These are phyloP conservation scores for Candida methanosorbosa DNA, from an alignment of 805 yeast species.

Conservation along the genomic window DNA sequence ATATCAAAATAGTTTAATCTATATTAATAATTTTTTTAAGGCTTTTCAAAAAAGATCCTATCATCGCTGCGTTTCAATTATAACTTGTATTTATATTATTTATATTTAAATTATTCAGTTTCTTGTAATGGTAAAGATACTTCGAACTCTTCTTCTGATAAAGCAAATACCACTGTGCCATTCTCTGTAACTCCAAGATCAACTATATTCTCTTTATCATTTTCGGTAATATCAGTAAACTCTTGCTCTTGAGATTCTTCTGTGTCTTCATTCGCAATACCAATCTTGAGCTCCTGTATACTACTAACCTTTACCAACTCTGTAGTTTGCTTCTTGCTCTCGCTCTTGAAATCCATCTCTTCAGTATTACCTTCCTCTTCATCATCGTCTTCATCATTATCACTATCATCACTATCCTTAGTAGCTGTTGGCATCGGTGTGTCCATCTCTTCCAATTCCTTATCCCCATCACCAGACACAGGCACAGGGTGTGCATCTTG, in stretches of 20 bases:
- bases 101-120: background rate
- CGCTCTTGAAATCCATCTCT: background rate
- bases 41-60: no score
- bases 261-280: no score
- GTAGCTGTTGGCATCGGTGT: constrained; percentile 30
- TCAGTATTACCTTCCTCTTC: constrained; percentile 5
- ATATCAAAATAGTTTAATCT: background rate
- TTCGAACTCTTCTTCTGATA: background rate
- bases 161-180: constrained; percentile 10
- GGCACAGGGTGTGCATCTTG: constrained; percentile 18
- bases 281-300: constrained; percentile 8
- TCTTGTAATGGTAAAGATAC: background rate
- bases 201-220: constrained; percentile 13
- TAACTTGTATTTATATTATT: background rate
- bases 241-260: background rate
- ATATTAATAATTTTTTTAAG: background rate
- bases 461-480: constrained; percentile 19
- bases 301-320: background rate
- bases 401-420: constrained; percentile 22
- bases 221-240: constrained; percentile 4
- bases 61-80: no score
- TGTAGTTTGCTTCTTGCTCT: no score
- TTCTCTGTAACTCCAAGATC: constrained; percentile 9
- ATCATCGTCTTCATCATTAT: constrained; percentile 14
- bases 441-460: constrained; percentile 27